Evolutionary conservation across 176 grass and related monocot genomes (phyloP).

Genomic region (Canna indica): DNA sequence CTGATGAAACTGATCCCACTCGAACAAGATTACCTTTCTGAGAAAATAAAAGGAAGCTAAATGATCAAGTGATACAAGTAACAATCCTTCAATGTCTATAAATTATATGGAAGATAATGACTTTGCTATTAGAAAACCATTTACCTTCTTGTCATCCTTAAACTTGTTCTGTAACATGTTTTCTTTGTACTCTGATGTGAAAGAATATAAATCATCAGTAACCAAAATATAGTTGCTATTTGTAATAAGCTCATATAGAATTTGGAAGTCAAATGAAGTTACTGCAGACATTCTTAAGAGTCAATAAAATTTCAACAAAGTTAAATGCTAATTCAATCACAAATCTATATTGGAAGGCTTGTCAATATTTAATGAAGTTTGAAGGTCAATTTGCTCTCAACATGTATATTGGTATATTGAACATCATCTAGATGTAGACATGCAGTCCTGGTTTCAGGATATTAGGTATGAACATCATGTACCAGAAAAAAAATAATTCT

Average conservation of each 20-base stretch:
- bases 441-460: too few relatives aligned
- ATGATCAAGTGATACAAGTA: not conserved
- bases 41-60: slow-evolving; percentile 15
- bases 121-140: not conserved
- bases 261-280: too few relatives aligned
- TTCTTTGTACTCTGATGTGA: slow-evolving; percentile 38
- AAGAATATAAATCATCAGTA: slow-evolving; percentile 17
- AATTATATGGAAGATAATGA: not conserved
- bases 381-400: too few relatives aligned
- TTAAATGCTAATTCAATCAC: too few relatives aligned
- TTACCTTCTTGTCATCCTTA: slow-evolving; percentile 50
- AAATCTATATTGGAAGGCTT: too few relatives aligned
- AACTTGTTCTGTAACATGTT: slow-evolving; percentile 33
- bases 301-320: too few relatives aligned
- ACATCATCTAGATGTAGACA: too few relatives aligned
- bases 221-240: not conserved
- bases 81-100: not conserved
- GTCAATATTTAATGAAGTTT: too few relatives aligned
- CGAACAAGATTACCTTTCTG: slow-evolving; percentile 40
- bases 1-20: slow-evolving; percentile 54
- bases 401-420: too few relatives aligned
- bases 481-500: too few relatives aligned
- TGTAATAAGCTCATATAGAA: not conserved
- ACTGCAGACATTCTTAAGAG: too few relatives aligned
- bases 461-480: too few relatives aligned